A percentile compares a stretch with the other conserved stretches of the same genome.
phyloP scores from a whole-genome alignment of 2,329 filamentous ascomycete species.

The Alternaria tenuissima region DNA sequence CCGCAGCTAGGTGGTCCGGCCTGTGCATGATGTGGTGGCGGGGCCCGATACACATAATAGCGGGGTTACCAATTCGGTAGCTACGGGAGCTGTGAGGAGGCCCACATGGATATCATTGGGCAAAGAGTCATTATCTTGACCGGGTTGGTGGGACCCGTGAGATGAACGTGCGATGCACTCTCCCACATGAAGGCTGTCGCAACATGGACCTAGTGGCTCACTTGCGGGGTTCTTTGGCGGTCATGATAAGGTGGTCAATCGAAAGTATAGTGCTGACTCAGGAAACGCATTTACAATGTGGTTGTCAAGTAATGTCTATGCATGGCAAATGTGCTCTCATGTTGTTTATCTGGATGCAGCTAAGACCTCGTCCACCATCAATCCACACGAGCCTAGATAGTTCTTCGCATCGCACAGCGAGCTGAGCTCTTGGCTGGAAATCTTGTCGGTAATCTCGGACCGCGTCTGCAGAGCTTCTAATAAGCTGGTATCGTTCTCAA shows the following conservation, averaged over 20 bases:
- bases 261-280: constrained; percentile 15
- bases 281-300: constrained; percentile 4
- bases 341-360: constrained; percentile 36
- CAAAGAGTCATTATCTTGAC: constrained; percentile 7
- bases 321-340: background rate
- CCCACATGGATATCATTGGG: constrained; percentile 16
- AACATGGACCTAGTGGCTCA: constrained; percentile 15
- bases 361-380: constrained; percentile 49
- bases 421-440: constrained; percentile 58
- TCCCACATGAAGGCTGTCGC: constrained; percentile 13
- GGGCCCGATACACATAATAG: constrained; percentile 34
- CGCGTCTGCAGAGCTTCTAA: constrained; percentile 55
- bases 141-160: constrained; percentile 31
- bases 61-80: constrained; percentile 35
- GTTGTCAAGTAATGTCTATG: background rate
- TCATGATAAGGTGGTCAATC: background rate
- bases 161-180: constrained; percentile 3
- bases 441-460: constrained; percentile 53
- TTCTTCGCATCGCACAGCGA: constrained; percentile 65
- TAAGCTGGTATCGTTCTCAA: constrained; percentile 55
- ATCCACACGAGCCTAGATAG: constrained; percentile 51
- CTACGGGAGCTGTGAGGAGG: constrained; percentile 23
- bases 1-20: constrained; percentile 42
- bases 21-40: constrained; percentile 45
- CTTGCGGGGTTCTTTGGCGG: constrained; percentile 20